Evolutionary conservation across 176 grass and related monocot species (phyloP), one percentile per base, ranked within the genome.

Genomic region (Bolboschoenus planiculmis): DNA sequence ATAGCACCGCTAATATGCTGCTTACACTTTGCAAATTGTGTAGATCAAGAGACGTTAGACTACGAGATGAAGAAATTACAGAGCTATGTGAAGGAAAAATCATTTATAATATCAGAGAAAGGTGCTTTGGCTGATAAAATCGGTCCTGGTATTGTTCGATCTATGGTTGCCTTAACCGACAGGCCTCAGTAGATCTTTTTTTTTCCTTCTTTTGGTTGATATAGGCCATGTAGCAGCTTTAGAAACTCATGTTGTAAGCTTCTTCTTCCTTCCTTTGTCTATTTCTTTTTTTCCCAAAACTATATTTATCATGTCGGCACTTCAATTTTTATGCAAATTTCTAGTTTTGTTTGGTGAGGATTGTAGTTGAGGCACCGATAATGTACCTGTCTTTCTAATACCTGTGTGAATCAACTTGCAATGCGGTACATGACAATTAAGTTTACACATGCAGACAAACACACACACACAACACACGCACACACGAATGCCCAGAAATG

Each of bases 81-180:
- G 70, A 94, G 92, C 58, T 88, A 90, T n/a, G 81, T 92, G 21
- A 97, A 97, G 83, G 90, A 97, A 83, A 91, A 92, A 82, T 91
- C 95, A 27, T 86, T 92, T 75, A 56, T 89, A 78, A 91, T 97
- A n/a, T 94, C 92, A 0, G 88, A 94, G 85, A 97, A 89, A 92
- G 95, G 92, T 15, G 92, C 90, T 35, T 89, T 91, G 63, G 90
- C 90, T 21, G 92, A 89, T 60, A 92, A 46, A 43, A 76, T 97
- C 1, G 89, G 85, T 82, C 78, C 73, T 15, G 87, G 86, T 24
- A 86, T 94, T 39, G 81, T 97, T 56, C 88, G 85, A 80, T 94
- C 90, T 66, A 58, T 97, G 0, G 85, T 97, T 56, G 85, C 81
- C 51, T 85, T 97, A 78, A 82, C 85, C 1, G 92, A 94, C 35